Evolutionary conservation across 192 early-diverging fungal species (phyloP), one percentile per base, ranked within the genome.

Genomic region (Coemansia sp.): DNA sequence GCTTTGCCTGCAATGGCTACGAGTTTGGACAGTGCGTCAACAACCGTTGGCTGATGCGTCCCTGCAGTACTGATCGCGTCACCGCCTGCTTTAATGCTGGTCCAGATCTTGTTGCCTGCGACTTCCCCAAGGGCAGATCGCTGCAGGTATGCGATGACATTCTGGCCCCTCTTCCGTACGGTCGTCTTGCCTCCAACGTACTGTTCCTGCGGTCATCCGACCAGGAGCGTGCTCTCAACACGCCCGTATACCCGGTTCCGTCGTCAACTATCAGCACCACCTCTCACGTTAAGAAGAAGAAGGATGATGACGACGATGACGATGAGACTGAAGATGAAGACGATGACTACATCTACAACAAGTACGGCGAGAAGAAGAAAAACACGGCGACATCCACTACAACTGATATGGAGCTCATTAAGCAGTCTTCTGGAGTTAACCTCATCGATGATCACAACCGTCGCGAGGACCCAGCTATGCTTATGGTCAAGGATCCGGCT

Each of bases 331-430:
- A 69, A 7, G 67, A 70, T 18, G 67, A 76, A 0, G 67, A 71
- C 56, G 64, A 66, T 9, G 72, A 75, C 55, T 75, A 75, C 25
- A 43, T 62, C 44, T 75, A 75, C 58, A 75, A 75, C 62, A 75
- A 75, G 62, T 75, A 64, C 34, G 72, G 72, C 58, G 72, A 75
- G 45, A 75, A 75, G 55, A 68, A 75, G 55, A 75, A 75, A 66
- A 75, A 75, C 54, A 75, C 72, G 37, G 37, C 72, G 5, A 69
- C 56, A 4, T 51, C 66, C 0, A 66, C 72, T 7, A 53, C 49
- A 10, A 69, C 72, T 15, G 66, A 75, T 48, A 75, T 75, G 72
- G 72, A 75, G 72, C 66, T 75, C 9, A 38, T 75, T 44, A 75
- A 75, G 51, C 62, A 69, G 55, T 75, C 72, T 12, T 69, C 72